Percentiles rank a stretch among this genome's conserved stretches.
phyloP scores from a whole-genome alignment of 1,284 basidiomycete species.

The Vanrija humicola region DNA sequence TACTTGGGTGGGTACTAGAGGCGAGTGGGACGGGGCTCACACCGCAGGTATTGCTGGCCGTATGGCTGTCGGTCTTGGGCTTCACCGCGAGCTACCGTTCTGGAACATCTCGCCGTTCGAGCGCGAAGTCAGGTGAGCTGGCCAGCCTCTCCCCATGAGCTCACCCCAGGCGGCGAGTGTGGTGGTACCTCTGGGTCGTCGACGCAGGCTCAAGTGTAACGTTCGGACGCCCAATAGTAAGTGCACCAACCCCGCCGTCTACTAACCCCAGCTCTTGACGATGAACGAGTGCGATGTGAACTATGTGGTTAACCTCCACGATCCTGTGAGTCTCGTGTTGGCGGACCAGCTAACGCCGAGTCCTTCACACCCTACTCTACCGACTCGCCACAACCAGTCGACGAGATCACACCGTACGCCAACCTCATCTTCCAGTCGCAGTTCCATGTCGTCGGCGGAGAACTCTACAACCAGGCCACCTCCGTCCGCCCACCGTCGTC shows the following conservation, averaged over 20 bases:
- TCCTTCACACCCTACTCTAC: slow-evolving; percentile 15
- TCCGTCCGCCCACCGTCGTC: slow-evolving; percentile 14
- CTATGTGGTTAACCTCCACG: slow-evolving; percentile 20
- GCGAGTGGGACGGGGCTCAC: not conserved
- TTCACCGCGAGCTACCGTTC: slow-evolving; percentile 28
- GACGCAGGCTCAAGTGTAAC: slow-evolving; percentile 27
- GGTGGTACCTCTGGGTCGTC: slow-evolving; percentile 30
- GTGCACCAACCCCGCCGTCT: not conserved
- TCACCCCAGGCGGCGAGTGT: slow-evolving; percentile 23
- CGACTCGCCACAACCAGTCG: slow-evolving; percentile 1
- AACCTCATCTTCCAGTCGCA: slow-evolving; percentile 20
- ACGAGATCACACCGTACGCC: slow-evolving; percentile 18
- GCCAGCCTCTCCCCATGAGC: not conserved
- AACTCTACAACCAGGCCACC: slow-evolving; percentile 18
- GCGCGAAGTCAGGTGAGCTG: slow-evolving; percentile 20
- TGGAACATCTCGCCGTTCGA: slow-evolving; percentile 27
- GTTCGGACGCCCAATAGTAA: slow-evolving; percentile 28
- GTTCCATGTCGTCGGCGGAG: slow-evolving; percentile 13
- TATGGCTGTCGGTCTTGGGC: slow-evolving; percentile 30
- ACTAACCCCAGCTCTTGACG: slow-evolving; percentile 1
- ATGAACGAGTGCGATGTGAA: slow-evolving; percentile 11
- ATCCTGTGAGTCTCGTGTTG: not conserved
- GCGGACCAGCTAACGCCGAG: not conserved
- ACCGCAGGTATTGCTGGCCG: slow-evolving; percentile 22
- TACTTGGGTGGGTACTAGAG: slow-evolving; percentile 4